These are phyloP conservation scores for Brassica balearica DNA, from an alignment of 441 rosid species.

Conservation along the genomic window DNA sequence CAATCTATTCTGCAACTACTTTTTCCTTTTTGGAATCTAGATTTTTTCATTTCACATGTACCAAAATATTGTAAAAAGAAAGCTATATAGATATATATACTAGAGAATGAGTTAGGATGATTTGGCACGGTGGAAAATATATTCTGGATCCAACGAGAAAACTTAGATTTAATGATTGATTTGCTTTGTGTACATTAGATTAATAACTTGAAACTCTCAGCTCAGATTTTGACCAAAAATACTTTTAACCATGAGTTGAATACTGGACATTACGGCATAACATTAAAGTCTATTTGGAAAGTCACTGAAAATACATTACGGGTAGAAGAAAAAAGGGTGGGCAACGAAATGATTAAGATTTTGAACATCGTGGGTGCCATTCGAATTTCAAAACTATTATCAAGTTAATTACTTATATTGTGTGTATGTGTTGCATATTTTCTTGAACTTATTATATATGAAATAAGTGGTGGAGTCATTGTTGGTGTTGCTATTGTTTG, in stretches of 20 bases:
- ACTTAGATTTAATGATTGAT: neutral
- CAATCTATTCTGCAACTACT: neutral
- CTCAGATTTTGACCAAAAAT: neutral
- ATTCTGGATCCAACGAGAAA: neutral
- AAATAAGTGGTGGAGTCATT: constrained; percentile 42
- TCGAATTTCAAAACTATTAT: constrained; percentile 7
- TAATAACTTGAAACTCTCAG: neutral
- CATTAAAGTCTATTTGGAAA: neutral
- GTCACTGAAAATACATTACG: neutral
- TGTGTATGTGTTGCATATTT: constrained; percentile 31
- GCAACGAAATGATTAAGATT: neutral
- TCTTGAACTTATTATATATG: constrained; percentile 25
- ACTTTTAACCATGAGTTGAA: neutral
- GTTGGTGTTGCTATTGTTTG: constrained; percentile 35
- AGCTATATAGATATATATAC: no score
- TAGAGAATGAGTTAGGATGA: neutral
- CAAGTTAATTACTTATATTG: constrained; percentile 12
- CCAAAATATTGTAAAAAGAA: neutral
- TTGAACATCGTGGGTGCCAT: neutral
- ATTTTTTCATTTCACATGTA: neutral
- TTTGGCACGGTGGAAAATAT: neutral
- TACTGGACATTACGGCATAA: neutral
- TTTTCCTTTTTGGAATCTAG: neutral
- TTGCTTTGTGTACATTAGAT: neutral
- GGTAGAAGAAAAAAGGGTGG: neutral